These are phyloP conservation scores for Plasmodium gallinaceum DNA, from an alignment of 169 alveolate species.

Conservation along the genomic window DNA sequence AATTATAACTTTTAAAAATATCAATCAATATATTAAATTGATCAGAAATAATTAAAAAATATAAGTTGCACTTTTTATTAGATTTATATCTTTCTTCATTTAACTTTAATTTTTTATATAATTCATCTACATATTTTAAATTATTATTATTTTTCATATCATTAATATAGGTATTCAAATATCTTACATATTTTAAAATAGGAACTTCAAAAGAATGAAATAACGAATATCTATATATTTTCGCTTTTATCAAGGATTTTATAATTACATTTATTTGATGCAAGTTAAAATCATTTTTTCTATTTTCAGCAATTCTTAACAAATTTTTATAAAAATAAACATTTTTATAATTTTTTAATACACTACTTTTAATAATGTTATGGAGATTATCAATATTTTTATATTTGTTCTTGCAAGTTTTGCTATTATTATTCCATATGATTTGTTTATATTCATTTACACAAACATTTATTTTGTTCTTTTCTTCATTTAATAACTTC, in stretches of 20 bases:
- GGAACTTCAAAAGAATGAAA: constrained; percentile 48
- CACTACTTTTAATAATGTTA: constrained; percentile 49
- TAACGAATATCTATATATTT: constrained; percentile 50
- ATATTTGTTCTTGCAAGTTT: constrained; percentile 58
- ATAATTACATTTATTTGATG: constrained; percentile 66
- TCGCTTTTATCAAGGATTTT: constrained; percentile 48
- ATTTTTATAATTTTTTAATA: constrained; percentile 47
- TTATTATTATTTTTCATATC: not conserved
- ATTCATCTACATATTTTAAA: not conserved
- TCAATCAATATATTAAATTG: constrained; percentile 34
- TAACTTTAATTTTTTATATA: not conserved
- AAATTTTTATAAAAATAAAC: constrained; percentile 58
- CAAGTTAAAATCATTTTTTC: constrained; percentile 39
- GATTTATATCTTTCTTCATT: not conserved
- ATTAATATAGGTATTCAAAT: constrained; percentile 10
- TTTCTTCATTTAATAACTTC: constrained; percentile 25
- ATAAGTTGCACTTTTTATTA: not conserved
- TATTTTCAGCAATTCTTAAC: constrained; percentile 50
- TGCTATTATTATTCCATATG: constrained; percentile 51
- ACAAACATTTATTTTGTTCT: constrained; percentile 35
- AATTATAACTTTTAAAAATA: constrained; percentile 38
- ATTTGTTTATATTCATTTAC: constrained; percentile 46
- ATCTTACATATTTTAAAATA: constrained; percentile 52
- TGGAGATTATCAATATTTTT: constrained; percentile 36
- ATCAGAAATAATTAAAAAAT: constrained; percentile 28